Evolutionary conservation across 768 basidiomycete genomes (phyloP).

Genomic region (Termitomyces sp.): DNA sequence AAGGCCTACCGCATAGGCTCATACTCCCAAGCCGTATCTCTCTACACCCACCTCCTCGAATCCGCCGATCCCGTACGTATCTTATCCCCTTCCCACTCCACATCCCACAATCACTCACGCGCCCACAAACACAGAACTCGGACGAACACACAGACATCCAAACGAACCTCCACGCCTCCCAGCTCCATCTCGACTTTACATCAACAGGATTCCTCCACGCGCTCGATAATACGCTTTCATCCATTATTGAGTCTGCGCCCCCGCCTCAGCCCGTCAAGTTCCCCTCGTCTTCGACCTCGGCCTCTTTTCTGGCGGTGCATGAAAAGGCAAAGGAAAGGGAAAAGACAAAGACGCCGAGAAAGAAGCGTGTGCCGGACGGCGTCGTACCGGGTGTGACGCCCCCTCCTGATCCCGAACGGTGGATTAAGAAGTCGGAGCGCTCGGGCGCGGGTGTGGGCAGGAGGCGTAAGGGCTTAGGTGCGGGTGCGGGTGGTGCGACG

Average conservation of each 20-base stretch:
- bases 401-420: slow-evolving; percentile 79
- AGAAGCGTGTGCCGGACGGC: slow-evolving; percentile 67
- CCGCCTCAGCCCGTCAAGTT: slow-evolving; percentile 13
- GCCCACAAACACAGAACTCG: slow-evolving; percentile 50
- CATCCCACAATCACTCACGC: no score
- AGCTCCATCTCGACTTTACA: slow-evolving; percentile 82
- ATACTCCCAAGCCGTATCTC: slow-evolving; percentile 66
- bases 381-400: slow-evolving; percentile 76
- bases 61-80: slow-evolving; percentile 67
- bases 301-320: no score
- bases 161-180: slow-evolving; percentile 78
- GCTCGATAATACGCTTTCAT: no score
- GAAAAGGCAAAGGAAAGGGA: no score
- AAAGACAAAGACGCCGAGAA: slow-evolving; percentile 31
- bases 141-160: slow-evolving; percentile 87
- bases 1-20: slow-evolving; percentile 79
- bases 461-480: no score
- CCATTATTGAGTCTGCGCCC: slow-evolving; percentile 55
- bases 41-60: slow-evolving; percentile 80
- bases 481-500: slow-evolving; percentile 42
- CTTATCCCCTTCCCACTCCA: no score
- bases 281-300: no score
- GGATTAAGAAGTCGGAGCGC: slow-evolving; percentile 84
- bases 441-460: slow-evolving; percentile 25
- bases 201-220: slow-evolving; percentile 49